Base-by-base conservation (phyloP, 106 monocot species). In the Acanthochlamys bracteata region DNA sequence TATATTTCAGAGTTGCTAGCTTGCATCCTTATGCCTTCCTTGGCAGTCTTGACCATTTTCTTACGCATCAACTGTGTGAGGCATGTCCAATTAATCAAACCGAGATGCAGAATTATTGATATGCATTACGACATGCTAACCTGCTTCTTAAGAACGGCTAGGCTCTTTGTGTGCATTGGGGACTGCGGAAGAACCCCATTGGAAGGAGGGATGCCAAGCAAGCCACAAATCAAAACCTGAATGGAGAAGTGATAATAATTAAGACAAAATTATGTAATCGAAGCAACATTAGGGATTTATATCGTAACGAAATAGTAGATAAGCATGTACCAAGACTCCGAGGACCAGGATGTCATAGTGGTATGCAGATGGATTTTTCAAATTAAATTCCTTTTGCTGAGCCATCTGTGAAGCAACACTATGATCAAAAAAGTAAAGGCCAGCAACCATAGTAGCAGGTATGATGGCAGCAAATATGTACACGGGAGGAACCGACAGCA, bases 41-140 rank as follows among this genome's bases (percentile, higher is more conserved):
- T 90, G 33, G 80, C 94, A 67, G 52, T 95, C 55, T 82, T 21
- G 63, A 90, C 86, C 90, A 95, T 82, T 79, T 84, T 90, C 63
- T 80, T 86, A 25, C 86, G 72, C 11, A 95, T 79, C 27, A 87
- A 68, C 86, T 93, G 73, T 4, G 53, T 27, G 49, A 64, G 41
- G n/a, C n/a, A 63, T 16, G 0, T 19, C 3, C 61, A 40, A 0
- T 41, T 16, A 39, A 27, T 7, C 16, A 54, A 54, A 54, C 7
- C 53, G 6, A 10, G 53, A 54, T 13, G 13, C 13, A 13, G 43
- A 8, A 8, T 43, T 43, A 43, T 43, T 8, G 7, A 13, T 43
- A 43, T 43, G 7, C 43, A 8, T 43, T 43, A 7, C 13, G 13
- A 43, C 43, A 8, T 43, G 43, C 43, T 43, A 1, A 78, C 78